Percentiles rank a stretch among this genome's conserved stretches.
Conservation (phyloP, 2,329 filamentous ascomycete genomes). For the Hypomyces perniciosus region DNA sequence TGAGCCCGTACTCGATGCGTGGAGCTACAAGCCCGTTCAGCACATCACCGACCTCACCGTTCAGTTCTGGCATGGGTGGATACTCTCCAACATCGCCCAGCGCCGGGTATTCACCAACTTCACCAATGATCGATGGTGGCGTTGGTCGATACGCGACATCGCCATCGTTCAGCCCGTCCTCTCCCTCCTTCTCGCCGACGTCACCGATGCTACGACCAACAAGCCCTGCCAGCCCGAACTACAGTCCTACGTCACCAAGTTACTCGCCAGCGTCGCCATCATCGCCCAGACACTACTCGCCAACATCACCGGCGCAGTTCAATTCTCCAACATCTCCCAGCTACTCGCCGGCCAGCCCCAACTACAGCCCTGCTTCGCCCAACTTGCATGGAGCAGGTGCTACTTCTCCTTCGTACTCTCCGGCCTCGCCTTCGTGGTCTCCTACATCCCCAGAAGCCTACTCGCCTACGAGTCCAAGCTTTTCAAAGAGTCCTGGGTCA, state of each 20-base stretch:
- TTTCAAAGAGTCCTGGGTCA: slow-evolving; percentile 49
- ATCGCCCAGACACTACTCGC: slow-evolving; percentile 52
- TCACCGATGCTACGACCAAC: slow-evolving; percentile 52
- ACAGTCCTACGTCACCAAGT: slow-evolving; percentile 60
- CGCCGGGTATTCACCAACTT: slow-evolving; percentile 70
- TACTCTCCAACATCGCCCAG: slow-evolving; percentile 76
- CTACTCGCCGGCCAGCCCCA: slow-evolving; percentile 65
- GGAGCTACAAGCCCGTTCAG: slow-evolving; percentile 71
- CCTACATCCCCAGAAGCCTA: slow-evolving; percentile 64
- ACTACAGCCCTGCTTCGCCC: slow-evolving; percentile 64
- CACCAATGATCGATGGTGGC: slow-evolving; percentile 54
- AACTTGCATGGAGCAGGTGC: slow-evolving; percentile 40
- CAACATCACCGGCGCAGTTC: slow-evolving; percentile 67
- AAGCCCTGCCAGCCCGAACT: slow-evolving; percentile 53
- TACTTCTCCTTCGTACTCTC: slow-evolving; percentile 58
- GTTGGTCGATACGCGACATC: slow-evolving; percentile 49
- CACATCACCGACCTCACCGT: slow-evolving; percentile 60
- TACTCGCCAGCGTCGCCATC: slow-evolving; percentile 59
- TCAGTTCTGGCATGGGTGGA: slow-evolving; percentile 50
- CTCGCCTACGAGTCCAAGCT: slow-evolving; percentile 58
- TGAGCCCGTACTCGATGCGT: slow-evolving; percentile 59
- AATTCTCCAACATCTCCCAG: slow-evolving; percentile 69
- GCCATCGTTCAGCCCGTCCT: slow-evolving; percentile 58
- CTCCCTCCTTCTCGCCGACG: slow-evolving; percentile 58
- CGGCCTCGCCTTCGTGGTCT: slow-evolving; percentile 71